Base-by-base conservation (phyloP, 805 yeast species). In the Saturnispora sekii region DNA sequence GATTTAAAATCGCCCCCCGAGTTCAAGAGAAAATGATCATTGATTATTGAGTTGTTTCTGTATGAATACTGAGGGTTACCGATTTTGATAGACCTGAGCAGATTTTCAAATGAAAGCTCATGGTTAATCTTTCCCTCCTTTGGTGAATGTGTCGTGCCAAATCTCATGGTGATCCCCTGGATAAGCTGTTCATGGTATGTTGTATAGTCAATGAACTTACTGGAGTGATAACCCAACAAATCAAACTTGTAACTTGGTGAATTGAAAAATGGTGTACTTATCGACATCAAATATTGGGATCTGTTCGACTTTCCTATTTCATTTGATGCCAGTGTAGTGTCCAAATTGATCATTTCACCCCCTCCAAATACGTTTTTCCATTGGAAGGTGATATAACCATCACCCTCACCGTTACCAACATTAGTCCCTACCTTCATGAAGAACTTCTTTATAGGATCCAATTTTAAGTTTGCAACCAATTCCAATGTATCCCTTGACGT, bases 321-420 rank as follows among this genome's bases (percentile, higher is more conserved):
- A 41, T 77, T 78, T 8, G 67, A 62, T 1, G 67, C 59, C 38
- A 65, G 50, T 38, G 60, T 64, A 12, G 68, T 64, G 55, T 76
- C 80, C 46, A 76, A 70, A 30, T 65, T 64, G 30, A 76, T 51
- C 32, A 60, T 61, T 50, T 76, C 81, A 3, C 73, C 79, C 9
- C 81, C 81, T 0, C 81, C 81, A 62, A 75, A 73, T 15, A 76
- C 56, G 53, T 76, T 76, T 43, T 68, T 68, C 58, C 73, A 67
- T 60, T 79, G 88, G 45, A 89, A 76, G 30, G 85, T 81, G 39
- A 87, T 71, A 57, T 89, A 88, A 1, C 97, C 97, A 58, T 85
- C 93, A 29, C 97, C 98, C 66, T 93, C 97, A 30, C 95, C 95
- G 58, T 93, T 90, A 2, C 97, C 97, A 7, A 93, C 76, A 61